phyloP scores from a whole-genome alignment of 805 yeast species.

The Scheffersomyces coipomensis region DNA sequence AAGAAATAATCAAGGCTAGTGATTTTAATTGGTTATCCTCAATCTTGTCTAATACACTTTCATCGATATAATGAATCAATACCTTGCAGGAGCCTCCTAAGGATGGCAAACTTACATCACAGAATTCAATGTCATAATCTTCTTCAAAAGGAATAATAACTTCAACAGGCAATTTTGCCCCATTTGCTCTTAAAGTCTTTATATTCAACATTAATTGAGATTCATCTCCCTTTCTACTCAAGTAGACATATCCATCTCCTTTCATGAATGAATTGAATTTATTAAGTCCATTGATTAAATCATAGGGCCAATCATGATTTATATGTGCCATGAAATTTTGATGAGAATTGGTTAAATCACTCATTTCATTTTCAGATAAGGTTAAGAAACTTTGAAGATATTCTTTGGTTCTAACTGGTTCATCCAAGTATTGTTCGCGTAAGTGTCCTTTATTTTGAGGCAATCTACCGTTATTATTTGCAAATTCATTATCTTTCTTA shows the following conservation, averaged over 20 bases:
- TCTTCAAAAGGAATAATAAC: constrained; percentile 37
- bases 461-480: too few species aligned
- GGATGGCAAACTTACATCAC: constrained; percentile 21
- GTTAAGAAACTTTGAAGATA: constrained; percentile 18
- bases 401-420: too few species aligned
- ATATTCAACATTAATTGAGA: constrained; percentile 7
- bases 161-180: constrained; percentile 43
- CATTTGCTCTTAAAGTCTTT: constrained; percentile 21
- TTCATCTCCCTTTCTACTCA: constrained; percentile 32
- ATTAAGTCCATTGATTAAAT: too few species aligned
- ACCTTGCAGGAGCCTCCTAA: constrained; percentile 5
- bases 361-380: constrained; percentile 15
- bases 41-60: constrained; percentile 37
- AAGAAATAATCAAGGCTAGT: constrained; percentile 57
- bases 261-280: too few species aligned
- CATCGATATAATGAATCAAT: constrained; percentile 40
- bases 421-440: too few species aligned
- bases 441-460: too few species aligned
- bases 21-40: constrained; percentile 46
- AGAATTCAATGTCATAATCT: constrained; percentile 43
- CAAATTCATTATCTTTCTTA: too few species aligned
- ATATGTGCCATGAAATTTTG: constrained; percentile 12
- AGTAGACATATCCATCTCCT: constrained; percentile 36
- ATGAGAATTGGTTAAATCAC: constrained; percentile 18
- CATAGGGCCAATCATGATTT: constrained; percentile 17